Percentiles rank a stretch among this genome's conserved stretches.
phyloP scores from a whole-genome alignment of 306 rosid genomes.

The Chamaecrista fasciculata region DNA sequence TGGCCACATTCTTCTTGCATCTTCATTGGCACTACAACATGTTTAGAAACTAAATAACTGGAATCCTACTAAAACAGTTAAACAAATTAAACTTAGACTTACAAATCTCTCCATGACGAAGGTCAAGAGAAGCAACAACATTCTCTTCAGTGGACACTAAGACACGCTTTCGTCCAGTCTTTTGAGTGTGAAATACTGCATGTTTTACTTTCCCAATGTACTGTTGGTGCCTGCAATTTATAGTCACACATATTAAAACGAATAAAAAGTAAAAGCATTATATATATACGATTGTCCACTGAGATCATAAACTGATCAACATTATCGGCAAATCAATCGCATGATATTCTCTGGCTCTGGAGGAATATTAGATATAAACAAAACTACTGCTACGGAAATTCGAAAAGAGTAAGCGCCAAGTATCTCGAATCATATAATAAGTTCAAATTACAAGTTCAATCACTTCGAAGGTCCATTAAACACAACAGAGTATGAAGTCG shows the following conservation, averaged over 20 bases:
- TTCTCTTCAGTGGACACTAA: conserved; percentile 95
- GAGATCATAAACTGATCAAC: neutral
- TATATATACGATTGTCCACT: neutral
- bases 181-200: conserved; percentile 89
- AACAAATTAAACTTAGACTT: conserved; percentile 38
- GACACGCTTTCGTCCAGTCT: conserved; percentile 87
- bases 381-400: neutral
- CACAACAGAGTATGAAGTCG: neutral
- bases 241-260: conserved; percentile 6
- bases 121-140: conserved; percentile 95
- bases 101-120: conserved; percentile 97
- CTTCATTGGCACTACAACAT: neutral
- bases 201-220: conserved; percentile 91
- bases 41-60: neutral
- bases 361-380: neutral
- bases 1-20: neutral
- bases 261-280: neutral
- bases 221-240: conserved; percentile 73
- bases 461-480: neutral
- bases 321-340: neutral
- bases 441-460: conserved; percentile 1
- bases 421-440: neutral
- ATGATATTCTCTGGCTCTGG: neutral
- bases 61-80: neutral
- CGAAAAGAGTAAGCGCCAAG: conserved; percentile 7